Percentiles rank a stretch among this genome's conserved stretches.
Conservation (phyloP, 2,329 filamentous ascomycete species). For the Alternaria sp. region DNA sequence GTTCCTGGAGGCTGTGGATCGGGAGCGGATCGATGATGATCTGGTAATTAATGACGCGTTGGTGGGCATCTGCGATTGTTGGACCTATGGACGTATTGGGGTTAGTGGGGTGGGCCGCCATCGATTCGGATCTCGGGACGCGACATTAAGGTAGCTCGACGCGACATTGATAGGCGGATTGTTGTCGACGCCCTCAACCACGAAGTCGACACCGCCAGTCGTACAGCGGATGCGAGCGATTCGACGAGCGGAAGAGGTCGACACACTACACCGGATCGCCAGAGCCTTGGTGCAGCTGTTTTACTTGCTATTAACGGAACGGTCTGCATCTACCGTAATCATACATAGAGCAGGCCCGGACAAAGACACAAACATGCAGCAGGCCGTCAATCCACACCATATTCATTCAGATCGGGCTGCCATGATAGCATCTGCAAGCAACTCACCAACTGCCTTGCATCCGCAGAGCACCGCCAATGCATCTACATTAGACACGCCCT, state of each 20-base stretch:
- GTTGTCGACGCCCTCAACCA: neutral
- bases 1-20: constrained; percentile 21
- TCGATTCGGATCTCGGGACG: constrained; percentile 8
- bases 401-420: neutral
- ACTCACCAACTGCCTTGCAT: neutral
- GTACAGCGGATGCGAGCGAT: neutral
- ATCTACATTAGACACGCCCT: neutral
- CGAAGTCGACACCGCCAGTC: neutral
- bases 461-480: neutral
- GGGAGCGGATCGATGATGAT: constrained; percentile 20
- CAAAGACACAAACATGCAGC: constrained; percentile 2
- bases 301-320: neutral
- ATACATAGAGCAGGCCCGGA: neutral
- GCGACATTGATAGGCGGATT: neutral
- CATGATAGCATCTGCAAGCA: neutral
- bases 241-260: neutral
- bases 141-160: constrained; percentile 2
- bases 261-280: neutral
- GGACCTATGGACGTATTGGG: neutral
- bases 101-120: constrained; percentile 1
- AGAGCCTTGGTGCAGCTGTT: neutral
- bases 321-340: too few relatives aligned
- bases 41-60: constrained; percentile 34
- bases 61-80: constrained; percentile 10
- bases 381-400: neutral